A percentile compares a stretch with the other conserved stretches of the same genome.
Evolutionary conservation across 768 basidiomycete species (phyloP).

Genomic region (Kockovaella imperatae): DNA sequence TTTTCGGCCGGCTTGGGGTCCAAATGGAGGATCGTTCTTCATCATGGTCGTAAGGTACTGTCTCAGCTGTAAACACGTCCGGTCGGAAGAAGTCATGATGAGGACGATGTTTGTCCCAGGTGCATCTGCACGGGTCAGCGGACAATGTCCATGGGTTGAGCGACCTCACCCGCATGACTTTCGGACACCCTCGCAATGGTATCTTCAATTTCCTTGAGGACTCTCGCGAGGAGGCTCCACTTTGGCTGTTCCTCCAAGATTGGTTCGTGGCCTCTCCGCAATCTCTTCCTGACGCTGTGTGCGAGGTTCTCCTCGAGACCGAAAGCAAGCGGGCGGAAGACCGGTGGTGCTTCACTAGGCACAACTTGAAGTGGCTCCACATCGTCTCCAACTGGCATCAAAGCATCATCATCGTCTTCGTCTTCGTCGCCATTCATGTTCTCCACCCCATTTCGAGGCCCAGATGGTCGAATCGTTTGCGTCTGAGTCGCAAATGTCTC

Average conservation of each 20-base stretch:
- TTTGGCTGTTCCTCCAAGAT: slow-evolving; percentile 91
- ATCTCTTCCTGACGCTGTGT: slow-evolving; percentile 50
- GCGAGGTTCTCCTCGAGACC: slow-evolving; percentile 22
- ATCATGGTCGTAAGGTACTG: slow-evolving; percentile 67
- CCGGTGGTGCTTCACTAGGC: slow-evolving; percentile 19
- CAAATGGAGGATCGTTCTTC: slow-evolving; percentile 32
- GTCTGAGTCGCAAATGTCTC: slow-evolving; percentile 34
- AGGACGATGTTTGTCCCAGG: slow-evolving; percentile 69
- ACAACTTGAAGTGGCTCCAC: slow-evolving; percentile 9
- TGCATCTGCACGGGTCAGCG: slow-evolving; percentile 21
- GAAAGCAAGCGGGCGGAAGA: slow-evolving; percentile 26
- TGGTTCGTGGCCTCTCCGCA: slow-evolving; percentile 71
- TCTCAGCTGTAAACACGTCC: slow-evolving; percentile 63
- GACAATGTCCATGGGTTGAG: not conserved
- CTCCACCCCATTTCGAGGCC: slow-evolving; percentile 6
- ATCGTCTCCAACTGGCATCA: slow-evolving; percentile 13
- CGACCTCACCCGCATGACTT: slow-evolving; percentile 21
- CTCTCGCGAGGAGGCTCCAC: slow-evolving; percentile 77
- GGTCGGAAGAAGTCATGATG: slow-evolving; percentile 76
- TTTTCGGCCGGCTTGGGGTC: slow-evolving; percentile 50
- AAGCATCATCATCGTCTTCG: slow-evolving; percentile 20
- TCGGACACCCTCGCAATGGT: slow-evolving; percentile 47
- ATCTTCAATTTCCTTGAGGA: slow-evolving; percentile 81
- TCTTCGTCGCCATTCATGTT: not conserved
- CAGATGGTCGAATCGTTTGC: slow-evolving; percentile 15